These are phyloP conservation scores for Daldinia eschscholtzii DNA, from an alignment of 2,329 filamentous ascomycete genomes.

Conservation along the genomic window DNA sequence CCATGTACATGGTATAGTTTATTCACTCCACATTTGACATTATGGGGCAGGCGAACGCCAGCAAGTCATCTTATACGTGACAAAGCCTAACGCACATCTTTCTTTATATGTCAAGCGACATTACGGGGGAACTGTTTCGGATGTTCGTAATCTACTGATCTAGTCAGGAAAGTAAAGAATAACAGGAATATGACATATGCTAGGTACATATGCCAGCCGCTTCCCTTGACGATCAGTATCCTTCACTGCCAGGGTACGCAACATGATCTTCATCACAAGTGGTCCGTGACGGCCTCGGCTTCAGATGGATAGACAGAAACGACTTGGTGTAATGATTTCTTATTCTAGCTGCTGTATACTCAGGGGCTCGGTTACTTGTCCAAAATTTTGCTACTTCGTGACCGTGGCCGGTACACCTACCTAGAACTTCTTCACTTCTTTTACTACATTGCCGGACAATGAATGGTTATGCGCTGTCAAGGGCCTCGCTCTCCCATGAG, in stretches of 20 bases:
- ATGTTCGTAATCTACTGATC: constrained; percentile 24
- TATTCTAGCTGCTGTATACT: constrained; percentile 18
- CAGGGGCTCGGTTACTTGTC: constrained; percentile 32
- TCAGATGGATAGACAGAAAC: constrained; percentile 26
- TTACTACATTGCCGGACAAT: constrained; percentile 55
- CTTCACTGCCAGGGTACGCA: constrained; percentile 32
- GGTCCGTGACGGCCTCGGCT: constrained; percentile 36
- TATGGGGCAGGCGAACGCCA: constrained; percentile 29
- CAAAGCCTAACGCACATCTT: constrained; percentile 10
- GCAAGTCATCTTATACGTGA: constrained; percentile 27
- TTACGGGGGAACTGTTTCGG: constrained; percentile 38
- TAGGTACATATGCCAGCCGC: constrained; percentile 35
- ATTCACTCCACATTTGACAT: constrained; percentile 11
- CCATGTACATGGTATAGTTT: constrained; percentile 13
- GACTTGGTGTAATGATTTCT: constrained; percentile 20
- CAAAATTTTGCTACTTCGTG: constrained; percentile 32
- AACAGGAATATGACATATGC: constrained; percentile 7
- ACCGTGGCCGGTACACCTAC: constrained; percentile 22
- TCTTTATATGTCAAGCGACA: constrained; percentile 29
- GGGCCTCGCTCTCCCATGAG: constrained; percentile 55
- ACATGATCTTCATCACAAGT: constrained; percentile 38
- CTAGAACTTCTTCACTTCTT: constrained; percentile 32
- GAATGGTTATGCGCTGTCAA: constrained; percentile 56
- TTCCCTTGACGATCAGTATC: constrained; percentile 41
- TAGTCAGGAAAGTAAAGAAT: constrained; percentile 12